These are phyloP conservation scores for Neopestalotiopsis clavispora DNA, from an alignment of 2,329 filamentous ascomycete genomes.

Conservation along the genomic window DNA sequence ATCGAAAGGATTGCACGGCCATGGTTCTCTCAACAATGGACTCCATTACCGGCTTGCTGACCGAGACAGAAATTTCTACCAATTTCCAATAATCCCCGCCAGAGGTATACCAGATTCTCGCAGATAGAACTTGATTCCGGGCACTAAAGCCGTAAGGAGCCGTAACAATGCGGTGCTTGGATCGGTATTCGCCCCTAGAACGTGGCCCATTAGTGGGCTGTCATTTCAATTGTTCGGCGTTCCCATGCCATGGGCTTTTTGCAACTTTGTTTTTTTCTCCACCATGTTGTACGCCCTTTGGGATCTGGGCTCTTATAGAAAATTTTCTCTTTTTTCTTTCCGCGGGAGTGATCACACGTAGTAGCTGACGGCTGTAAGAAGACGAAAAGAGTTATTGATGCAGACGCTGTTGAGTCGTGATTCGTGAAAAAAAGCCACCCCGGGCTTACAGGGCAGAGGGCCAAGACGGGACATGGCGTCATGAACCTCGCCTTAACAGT, in stretches of 20 bases:
- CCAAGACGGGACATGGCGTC: conserved; percentile 9
- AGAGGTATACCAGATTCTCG: not conserved
- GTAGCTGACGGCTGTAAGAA: not conserved
- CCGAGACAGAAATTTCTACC: conserved; percentile 8
- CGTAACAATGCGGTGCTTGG: not conserved
- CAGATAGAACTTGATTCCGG: not conserved
- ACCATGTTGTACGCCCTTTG: not conserved
- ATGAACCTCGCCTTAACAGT: not conserved
- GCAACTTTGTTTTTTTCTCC: not conserved
- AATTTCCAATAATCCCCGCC: conserved; percentile 11
- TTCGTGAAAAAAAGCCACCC: not conserved
- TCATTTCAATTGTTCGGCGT: not conserved
- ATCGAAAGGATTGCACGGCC: too few relatives aligned
- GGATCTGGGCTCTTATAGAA: not conserved
- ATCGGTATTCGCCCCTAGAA: conserved; percentile 13
- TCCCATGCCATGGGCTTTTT: not conserved
- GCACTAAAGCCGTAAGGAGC: conserved; percentile 7
- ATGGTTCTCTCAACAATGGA: not conserved
- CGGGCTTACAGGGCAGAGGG: not conserved
- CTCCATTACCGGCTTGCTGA: not conserved
- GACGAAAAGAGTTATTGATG: not conserved
- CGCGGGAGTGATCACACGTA: not conserved
- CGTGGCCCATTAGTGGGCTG: conserved; percentile 5
- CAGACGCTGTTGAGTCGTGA: not conserved
- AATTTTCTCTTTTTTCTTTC: not conserved